A percentile compares a stretch with the other conserved stretches of the same genome.
Evolutionary conservation across 2,329 filamentous ascomycete species (phyloP).

Genomic region (Penicillium sp.): DNA sequence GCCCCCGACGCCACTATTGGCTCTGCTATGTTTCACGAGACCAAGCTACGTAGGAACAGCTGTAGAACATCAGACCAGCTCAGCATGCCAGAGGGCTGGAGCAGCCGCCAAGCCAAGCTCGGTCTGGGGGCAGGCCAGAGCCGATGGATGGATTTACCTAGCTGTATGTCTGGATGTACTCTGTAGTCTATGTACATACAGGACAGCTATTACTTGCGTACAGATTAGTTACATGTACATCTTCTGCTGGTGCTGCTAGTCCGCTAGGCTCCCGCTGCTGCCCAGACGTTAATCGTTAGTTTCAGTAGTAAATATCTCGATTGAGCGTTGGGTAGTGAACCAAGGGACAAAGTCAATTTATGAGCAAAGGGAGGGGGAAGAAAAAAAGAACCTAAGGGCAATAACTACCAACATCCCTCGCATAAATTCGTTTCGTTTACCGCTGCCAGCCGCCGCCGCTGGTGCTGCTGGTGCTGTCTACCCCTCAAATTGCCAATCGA

Average conservation of each 20-base stretch:
- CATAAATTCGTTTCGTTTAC: not conserved
- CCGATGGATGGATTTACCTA: too few species aligned
- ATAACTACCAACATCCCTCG: not conserved
- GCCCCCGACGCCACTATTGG: conserved; percentile 3
- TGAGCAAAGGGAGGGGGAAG: not conserved
- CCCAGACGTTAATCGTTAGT: not conserved
- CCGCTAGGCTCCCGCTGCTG: not conserved
- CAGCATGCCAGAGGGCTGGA: not conserved
- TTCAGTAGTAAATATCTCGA: not conserved
- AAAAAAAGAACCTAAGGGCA: too few species aligned
- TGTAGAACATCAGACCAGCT: conserved; percentile 9
- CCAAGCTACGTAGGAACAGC: not conserved
- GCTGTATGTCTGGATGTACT: too few species aligned
- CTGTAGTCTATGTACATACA: not conserved
- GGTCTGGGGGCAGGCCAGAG: not conserved
- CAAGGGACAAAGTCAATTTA: not conserved
- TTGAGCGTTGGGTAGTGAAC: not conserved
- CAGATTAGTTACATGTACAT: not conserved
- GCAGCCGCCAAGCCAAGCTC: not conserved
- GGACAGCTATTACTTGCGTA: not conserved
- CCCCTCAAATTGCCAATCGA: not conserved
- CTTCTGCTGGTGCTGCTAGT: not conserved
- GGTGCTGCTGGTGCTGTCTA: not conserved
- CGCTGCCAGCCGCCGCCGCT: too few species aligned
- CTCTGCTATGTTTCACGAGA: conserved; percentile 13